These are phyloP conservation scores for Arctium minus DNA, from an alignment of 129 eudicot genomes.

Conservation along the genomic window DNA sequence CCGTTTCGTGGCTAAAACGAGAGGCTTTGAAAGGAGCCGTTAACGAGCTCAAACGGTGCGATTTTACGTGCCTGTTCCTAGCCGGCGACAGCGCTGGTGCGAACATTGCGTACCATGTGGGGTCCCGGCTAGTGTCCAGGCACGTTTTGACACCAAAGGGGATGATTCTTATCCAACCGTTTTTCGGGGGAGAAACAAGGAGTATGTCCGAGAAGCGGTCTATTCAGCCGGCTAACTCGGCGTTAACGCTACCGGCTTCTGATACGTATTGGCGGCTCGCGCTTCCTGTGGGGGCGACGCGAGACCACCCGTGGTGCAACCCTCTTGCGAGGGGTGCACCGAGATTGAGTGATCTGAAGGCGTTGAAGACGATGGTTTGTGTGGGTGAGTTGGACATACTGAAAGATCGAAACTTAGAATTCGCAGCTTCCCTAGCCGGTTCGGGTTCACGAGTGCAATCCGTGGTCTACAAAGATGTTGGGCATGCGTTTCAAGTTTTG, in stretches of 20 bases:
- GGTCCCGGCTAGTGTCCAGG: constrained; percentile 17
- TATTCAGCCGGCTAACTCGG: constrained; percentile 35
- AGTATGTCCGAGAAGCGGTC: constrained; percentile 42
- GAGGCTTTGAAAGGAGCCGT: constrained; percentile 15
- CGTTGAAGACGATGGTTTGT: constrained; percentile 39
- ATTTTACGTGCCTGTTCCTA: constrained; percentile 36
- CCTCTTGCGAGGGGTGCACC: constrained; percentile 37
- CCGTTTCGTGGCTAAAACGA: constrained; percentile 43
- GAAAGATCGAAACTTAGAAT: constrained; percentile 55
- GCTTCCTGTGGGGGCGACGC: constrained; percentile 37
- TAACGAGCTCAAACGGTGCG: constrained; percentile 43
- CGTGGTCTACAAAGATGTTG: constrained; percentile 48
- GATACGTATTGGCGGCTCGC: constrained; percentile 62
- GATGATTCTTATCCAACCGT: constrained; percentile 49
- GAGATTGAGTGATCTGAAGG: constrained; percentile 18
- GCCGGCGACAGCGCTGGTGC: constrained; percentile 75
- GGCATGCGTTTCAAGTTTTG: constrained; percentile 64
- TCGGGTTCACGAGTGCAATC: constrained; percentile 37
- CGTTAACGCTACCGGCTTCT: constrained; percentile 41
- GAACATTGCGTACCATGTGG: constrained; percentile 48
- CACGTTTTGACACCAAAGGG: constrained; percentile 30
- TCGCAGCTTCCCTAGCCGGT: constrained; percentile 22
- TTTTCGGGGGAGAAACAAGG: constrained; percentile 56
- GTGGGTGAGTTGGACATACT: constrained; percentile 55
- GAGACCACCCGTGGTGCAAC: constrained; percentile 72